Evolutionary conservation across 305 asterid species (phyloP).

Genomic region (Andrographis paniculata): DNA sequence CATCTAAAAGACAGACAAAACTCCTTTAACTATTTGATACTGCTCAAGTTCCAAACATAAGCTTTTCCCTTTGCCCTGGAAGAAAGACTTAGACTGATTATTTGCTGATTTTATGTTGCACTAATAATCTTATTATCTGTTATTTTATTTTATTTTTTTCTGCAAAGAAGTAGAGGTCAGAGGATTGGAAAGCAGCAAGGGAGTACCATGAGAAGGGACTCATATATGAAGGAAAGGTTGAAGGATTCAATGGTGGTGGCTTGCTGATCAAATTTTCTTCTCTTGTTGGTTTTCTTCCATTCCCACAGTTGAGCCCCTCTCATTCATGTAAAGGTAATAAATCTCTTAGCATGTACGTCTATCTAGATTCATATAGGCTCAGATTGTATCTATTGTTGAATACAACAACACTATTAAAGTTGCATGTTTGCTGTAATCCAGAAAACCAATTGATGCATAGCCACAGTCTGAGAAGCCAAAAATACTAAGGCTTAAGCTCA

Average conservation of each 20-base stretch:
- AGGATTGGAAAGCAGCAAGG: conserved; percentile 90
- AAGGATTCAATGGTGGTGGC: conserved; percentile 77
- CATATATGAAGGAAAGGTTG: conserved; percentile 57
- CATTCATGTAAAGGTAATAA: conserved; percentile 71
- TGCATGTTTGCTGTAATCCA: conserved; percentile 1
- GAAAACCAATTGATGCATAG: neutral
- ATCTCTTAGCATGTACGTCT: conserved; percentile 5
- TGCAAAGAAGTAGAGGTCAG: conserved; percentile 97
- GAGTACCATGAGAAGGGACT: conserved; percentile 56
- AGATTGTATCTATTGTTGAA: too few species aligned
- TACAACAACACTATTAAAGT: neutral
- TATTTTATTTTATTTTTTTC: conserved; percentile 37
- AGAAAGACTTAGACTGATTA: neutral
- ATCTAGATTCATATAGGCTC: conserved; percentile 3
- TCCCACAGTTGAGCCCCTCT: conserved; percentile 72
- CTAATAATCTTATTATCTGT: conserved; percentile 30
- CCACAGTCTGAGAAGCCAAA: conserved; percentile 7
- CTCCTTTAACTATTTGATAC: too few species aligned
- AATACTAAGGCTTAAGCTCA: too few species aligned
- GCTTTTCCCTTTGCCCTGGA: too few species aligned
- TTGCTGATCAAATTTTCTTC: conserved; percentile 75
- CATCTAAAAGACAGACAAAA: too few species aligned
- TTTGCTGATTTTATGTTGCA: conserved; percentile 10
- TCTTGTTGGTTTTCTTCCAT: conserved; percentile 82
- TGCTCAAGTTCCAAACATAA: too few species aligned